Base-by-base conservation (phyloP, 2,329 filamentous ascomycete genomes). In the Colletotrichum chlorophyti region DNA sequence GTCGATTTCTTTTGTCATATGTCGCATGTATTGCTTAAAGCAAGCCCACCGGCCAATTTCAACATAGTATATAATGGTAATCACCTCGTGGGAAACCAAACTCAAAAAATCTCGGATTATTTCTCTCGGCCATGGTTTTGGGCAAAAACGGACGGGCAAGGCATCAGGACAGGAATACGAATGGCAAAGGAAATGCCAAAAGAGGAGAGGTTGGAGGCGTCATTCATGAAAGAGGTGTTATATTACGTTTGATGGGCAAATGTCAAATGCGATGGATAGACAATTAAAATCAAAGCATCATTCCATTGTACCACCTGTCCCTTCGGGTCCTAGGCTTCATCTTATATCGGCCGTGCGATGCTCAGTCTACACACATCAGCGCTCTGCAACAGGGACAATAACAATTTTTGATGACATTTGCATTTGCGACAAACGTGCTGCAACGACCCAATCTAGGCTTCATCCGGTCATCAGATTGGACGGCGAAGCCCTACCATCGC, bases 1-100 rank as follows among this genome's bases (percentile, higher is more conserved):
- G 41, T 48, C 31, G 19, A 17, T 54, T 63, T 63, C 46, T 31
- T 61, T 63, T 62, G 61, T 63, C 41, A 50, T 31, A 23, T 59
- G 49, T 61, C 54, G 34, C 29, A 58, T 62, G 53, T 42, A 45
- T 41, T 51, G 61, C 35, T 38, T 58, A 49, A 35, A 48, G 42
- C 49, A 29, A 51, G 43, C 37, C 58, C 29, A 50, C 49, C 31
- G 47, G 58, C 46, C 47, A 34, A 57, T 47, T n/a, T n/a, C 46
- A 34, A 37, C 52, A 61, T 62, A 63, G 54, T 63, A 63, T 63
- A 63, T 63, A 63, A 63, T 63, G 61, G 61, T 63, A 63, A 63
- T 63, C 57, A 48, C 57, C 57, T 57, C 26, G 40, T 53, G 45
- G 58, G 53, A 40, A 42, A 51, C 52, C 53, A 38, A 41, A 53